Percentiles rank a stretch among this genome's conserved stretches.
phyloP scores from a whole-genome alignment of 768 basidiomycete genomes.

The Hysterangium stoloniferum region DNA sequence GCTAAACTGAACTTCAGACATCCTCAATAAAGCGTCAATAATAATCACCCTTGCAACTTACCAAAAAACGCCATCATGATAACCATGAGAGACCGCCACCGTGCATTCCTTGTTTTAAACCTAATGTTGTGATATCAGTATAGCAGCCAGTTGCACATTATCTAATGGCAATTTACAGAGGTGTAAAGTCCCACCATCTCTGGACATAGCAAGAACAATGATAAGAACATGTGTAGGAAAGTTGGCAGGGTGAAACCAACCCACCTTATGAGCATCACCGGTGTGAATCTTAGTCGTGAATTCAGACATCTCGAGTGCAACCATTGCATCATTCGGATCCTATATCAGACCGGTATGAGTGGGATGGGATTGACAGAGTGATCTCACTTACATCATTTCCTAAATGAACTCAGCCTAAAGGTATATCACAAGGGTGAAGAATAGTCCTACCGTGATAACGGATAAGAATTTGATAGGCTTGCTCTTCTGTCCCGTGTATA shows the following conservation, averaged over 20 bases:
- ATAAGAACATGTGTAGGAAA: not conserved
- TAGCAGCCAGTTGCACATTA: no score
- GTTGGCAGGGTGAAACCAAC: no score
- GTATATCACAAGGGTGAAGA: no score
- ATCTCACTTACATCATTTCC: not conserved
- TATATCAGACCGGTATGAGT: not conserved
- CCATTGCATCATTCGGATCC: conserved; percentile 20
- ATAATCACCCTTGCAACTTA: not conserved
- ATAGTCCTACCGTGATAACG: conserved; percentile 22
- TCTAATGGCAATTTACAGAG: not conserved
- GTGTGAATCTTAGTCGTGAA: conserved; percentile 24
- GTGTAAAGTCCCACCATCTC: conserved; percentile 16
- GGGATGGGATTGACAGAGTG: not conserved
- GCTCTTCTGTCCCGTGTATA: conserved; percentile 19
- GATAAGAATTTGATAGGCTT: conserved; percentile 22
- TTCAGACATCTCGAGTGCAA: conserved; percentile 23
- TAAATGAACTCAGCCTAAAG: not conserved
- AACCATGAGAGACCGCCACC: conserved; percentile 12
- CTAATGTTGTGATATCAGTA: no score
- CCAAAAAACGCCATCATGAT: conserved; percentile 22
- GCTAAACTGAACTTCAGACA: conserved; percentile 20
- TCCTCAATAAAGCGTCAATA: not conserved
- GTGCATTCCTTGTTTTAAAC: not conserved
- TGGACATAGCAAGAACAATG: conserved; percentile 13
- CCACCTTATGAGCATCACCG: conserved; percentile 29